A percentile compares a stretch with the other conserved stretches of the same genome.
Conservation (phyloP, 768 basidiomycete genomes). For the Lentinula sp. region DNA sequence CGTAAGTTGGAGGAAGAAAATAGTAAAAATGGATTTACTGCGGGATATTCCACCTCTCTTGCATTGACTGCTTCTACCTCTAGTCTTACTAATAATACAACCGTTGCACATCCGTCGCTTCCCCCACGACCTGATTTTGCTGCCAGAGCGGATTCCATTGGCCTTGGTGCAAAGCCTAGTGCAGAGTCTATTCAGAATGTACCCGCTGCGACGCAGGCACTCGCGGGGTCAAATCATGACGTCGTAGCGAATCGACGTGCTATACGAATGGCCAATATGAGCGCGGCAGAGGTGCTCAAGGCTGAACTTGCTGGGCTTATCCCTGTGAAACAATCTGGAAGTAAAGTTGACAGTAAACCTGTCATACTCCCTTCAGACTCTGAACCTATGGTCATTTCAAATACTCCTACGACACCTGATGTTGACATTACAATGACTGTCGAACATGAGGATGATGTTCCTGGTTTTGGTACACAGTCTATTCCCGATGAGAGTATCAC, state of each 20-base stretch:
- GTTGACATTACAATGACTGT: constrained; percentile 5
- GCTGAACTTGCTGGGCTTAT: constrained; percentile 65
- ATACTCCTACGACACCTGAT: constrained; percentile 10
- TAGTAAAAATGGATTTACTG: constrained; percentile 27
- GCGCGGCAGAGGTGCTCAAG: constrained; percentile 90
- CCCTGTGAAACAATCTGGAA: constrained; percentile 23
- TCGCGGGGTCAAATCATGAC: constrained; percentile 84
- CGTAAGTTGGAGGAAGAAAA: constrained; percentile 60
- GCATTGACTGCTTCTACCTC: constrained; percentile 41
- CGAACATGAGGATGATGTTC: constrained; percentile 25
- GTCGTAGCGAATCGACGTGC: constrained; percentile 86
- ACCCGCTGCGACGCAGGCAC: constrained; percentile 60
- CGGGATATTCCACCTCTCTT: constrained; percentile 44
- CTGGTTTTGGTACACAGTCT: constrained; percentile 23
- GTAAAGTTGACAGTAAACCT: constrained; percentile 21
- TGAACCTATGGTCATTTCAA: constrained; percentile 19
- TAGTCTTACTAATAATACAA: constrained; percentile 27
- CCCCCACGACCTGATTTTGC: constrained; percentile 71
- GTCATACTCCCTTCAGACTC: constrained; percentile 32
- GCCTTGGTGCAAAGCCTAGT: constrained; percentile 60
- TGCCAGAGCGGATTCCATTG: constrained; percentile 72
- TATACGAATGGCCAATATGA: constrained; percentile 94
- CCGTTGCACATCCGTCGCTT: constrained; percentile 45
- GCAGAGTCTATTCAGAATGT: constrained; percentile 50
- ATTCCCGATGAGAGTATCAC: background rate